Evolutionary conservation across 2,329 filamentous ascomycete genomes (phyloP), one percentile per base, ranked within the genome.

Genomic region (Neonectria punicea): DNA sequence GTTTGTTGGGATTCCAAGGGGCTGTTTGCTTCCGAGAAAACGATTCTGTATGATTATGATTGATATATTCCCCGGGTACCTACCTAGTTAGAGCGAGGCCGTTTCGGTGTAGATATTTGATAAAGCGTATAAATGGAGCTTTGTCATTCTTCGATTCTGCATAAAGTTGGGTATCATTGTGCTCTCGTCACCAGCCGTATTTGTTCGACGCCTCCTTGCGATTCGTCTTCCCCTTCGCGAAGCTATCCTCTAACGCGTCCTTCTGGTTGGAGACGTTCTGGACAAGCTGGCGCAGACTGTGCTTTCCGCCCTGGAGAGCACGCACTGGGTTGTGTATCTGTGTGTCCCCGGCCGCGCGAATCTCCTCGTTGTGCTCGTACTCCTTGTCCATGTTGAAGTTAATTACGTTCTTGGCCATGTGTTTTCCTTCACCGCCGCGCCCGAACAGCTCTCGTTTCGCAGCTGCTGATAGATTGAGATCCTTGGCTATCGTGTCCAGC

Each of bases 341-440:
- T 74, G 89, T 83, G 77, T 94, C 89, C 75, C 92, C 91, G 54
- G 88, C 82, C 18, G 89, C 87, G 11, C 93, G 88, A 22, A 97
- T 77, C 70, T 86, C 85, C 80, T 97, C 92, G 78, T 98, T 98
- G 73, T 92, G 89, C 25, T 86, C 87, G 78, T 98, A 98, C 81
- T 98, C 94, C 63, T 84, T 82, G 76, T 97, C 93, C 69, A 93
- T 94, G 80, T 97, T 93, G 86, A 98, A 97, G 74, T 92, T 94
- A 68, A 94, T 86, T 41, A 97, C 86, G 47, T 87, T 90, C n/a
- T 87, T 82, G 8, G 78, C 73, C 16, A 74, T 72, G 44, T 75
- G 75, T 34, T 77, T 77, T 49, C 77, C 72, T 30, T 69, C 75
- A 22, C 85, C 85, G 22, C 79, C 78, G 5, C 94, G 91, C 1